Conservation (phyloP, 805 yeast species). For the Candida koratica region DNA sequence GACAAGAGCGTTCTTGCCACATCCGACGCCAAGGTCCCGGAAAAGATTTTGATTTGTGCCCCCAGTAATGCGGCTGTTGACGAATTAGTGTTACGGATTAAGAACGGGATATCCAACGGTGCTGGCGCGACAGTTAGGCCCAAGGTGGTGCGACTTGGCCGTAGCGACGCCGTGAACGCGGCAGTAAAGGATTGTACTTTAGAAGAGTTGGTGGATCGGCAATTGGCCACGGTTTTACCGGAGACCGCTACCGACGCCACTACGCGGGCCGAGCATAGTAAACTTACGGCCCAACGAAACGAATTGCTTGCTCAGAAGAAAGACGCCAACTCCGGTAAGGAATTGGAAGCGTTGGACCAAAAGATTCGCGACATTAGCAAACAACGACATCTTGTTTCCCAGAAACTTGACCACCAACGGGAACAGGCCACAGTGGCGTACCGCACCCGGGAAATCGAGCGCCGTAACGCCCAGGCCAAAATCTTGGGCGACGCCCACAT, state of each 20-base stretch:
- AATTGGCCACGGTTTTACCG: slow-evolving; percentile 38
- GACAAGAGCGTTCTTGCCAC: slow-evolving; percentile 12
- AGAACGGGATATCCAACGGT: slow-evolving; percentile 61
- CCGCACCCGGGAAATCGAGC: slow-evolving; percentile 74
- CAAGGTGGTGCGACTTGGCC: slow-evolving; percentile 78
- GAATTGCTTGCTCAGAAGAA: slow-evolving; percentile 25
- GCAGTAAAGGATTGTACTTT: slow-evolving; percentile 79
- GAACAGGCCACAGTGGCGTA: slow-evolving; percentile 65
- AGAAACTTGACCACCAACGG: slow-evolving; percentile 71
- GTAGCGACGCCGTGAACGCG: slow-evolving; percentile 81
- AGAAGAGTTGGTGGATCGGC: slow-evolving; percentile 77
- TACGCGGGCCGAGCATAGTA: slow-evolving; percentile 48
- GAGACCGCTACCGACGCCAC: slow-evolving; percentile 19
- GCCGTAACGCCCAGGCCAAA: slow-evolving; percentile 68
- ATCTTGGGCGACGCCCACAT: slow-evolving; percentile 73
- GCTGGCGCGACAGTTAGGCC: slow-evolving; percentile 56
- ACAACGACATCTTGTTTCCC: slow-evolving; percentile 65
- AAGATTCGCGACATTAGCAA: slow-evolving; percentile 54
- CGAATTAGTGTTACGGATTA: slow-evolving; percentile 80
- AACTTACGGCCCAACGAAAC: slow-evolving; percentile 57
- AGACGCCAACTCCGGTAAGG: slow-evolving; percentile 34
- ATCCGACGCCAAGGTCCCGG: slow-evolving; percentile 7
- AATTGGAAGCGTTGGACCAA: slow-evolving; percentile 45
- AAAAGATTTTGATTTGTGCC: slow-evolving; percentile 82
- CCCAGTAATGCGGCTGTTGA: slow-evolving; percentile 99